Evolutionary conservation across 306 rosid genomes (phyloP).

Genomic region (Sesbania bispinosa): DNA sequence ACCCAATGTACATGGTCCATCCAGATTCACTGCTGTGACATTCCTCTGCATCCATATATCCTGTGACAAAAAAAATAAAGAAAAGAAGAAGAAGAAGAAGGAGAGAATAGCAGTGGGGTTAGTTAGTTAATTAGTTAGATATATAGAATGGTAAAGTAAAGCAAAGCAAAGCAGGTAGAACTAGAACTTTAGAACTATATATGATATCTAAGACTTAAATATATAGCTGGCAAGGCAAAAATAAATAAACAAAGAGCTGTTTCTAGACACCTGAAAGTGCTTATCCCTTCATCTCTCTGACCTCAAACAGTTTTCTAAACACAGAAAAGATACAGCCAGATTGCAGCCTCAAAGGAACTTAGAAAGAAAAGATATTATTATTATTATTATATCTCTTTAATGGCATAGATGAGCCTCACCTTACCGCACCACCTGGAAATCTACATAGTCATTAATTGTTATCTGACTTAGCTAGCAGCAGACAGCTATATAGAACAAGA

Average conservation of each 20-base stretch:
- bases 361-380: not conserved
- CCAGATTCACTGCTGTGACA: slow-evolving; percentile 86
- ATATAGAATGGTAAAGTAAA: too few species aligned
- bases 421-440: slow-evolving; percentile 49
- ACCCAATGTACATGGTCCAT: slow-evolving; percentile 84
- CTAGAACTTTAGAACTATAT: not conserved
- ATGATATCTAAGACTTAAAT: slow-evolving; percentile 6
- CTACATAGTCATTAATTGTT: slow-evolving; percentile 42
- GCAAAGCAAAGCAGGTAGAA: not conserved
- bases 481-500: slow-evolving; percentile 30
- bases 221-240: not conserved
- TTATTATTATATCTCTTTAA: slow-evolving; percentile 22
- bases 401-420: slow-evolving; percentile 20
- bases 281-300: slow-evolving; percentile 24
- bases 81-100: not conserved
- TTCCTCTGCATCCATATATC: slow-evolving; percentile 77
- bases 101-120: not conserved
- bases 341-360: slow-evolving; percentile 25
- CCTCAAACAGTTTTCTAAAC: slow-evolving; percentile 16
- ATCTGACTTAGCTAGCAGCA: slow-evolving; percentile 46
- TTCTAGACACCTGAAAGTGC: slow-evolving; percentile 29
- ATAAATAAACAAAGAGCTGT: not conserved
- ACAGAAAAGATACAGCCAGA: slow-evolving; percentile 24
- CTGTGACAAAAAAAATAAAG: not conserved
- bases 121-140: not conserved